Base-by-base conservation (phyloP, 2,329 filamentous ascomycete species). In the Aspergillus eucalypticola region DNA sequence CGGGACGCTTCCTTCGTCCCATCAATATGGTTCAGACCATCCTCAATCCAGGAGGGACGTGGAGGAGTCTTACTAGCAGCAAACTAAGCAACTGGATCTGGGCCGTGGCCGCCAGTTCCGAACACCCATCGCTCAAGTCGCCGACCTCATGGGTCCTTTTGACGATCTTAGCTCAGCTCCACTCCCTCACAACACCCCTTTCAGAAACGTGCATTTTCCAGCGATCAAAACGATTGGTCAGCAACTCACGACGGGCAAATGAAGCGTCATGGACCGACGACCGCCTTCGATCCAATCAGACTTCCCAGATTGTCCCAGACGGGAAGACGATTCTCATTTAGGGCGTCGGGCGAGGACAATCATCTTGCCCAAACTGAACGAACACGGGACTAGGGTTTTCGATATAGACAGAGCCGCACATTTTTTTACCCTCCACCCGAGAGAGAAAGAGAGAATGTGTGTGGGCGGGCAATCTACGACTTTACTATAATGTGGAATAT, bases 21-120 rank as follows among this genome's bases (percentile, higher is more conserved):
- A 61, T 67, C 65, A 63, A 62, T 58, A 58, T 56, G 66, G 66
- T 60, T 66, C 64, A 61, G 61, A 64, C 64, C 61, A 51, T 61
- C 56, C 60, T 53, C 25, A 54, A 49, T 56, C 50, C 54, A 59
- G 23, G 44, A 52, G 41, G 35, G 15, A 50, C 39, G 25, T 39
- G 32, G 38, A 57, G 17, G 35, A 42, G 27, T 49, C 32, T 49
- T 35, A 48, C 32, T 49, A 53, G 44, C 38, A 39, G 27, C 58
- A 51, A 39, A 59, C 35, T 57, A 54, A 48, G 60, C 29, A 54
- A 54, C 52, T 55, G 51, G 59, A 65, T 63, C 62, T 56, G 61
- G 50, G 32, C 56, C 21, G 44, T 62, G 62, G 59, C 58, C 64
- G 60, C 50, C 55, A 59, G 57, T 62, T 62, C 60, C 54, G 60